Evolutionary conservation across 331 rosid species (phyloP).

Genomic region (Quercus tomentella): DNA sequence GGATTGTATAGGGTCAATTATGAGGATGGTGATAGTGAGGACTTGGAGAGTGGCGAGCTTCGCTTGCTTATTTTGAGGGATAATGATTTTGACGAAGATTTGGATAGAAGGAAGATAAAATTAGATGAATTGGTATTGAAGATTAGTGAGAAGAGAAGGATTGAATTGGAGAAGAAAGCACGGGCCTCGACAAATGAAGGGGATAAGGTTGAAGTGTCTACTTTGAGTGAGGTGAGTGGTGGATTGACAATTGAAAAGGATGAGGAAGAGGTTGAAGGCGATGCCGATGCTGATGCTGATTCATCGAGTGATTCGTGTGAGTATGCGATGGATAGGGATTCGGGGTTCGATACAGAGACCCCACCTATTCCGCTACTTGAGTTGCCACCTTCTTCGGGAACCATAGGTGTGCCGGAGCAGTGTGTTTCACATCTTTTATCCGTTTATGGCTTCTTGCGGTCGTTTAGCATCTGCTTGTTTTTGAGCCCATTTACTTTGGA

Average conservation of each 20-base stretch:
- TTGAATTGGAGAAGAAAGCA: slow-evolving; percentile 10
- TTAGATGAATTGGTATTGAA: slow-evolving; percentile 41
- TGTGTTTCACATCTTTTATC: slow-evolving; percentile 68
- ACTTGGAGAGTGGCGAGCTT: slow-evolving; percentile 76
- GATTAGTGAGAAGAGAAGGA: slow-evolving; percentile 1
- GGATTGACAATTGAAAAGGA: slow-evolving; percentile 22
- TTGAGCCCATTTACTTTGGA: slow-evolving; percentile 78
- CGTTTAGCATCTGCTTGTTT: slow-evolving; percentile 65
- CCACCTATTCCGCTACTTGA: slow-evolving; percentile 31
- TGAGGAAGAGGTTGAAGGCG: slow-evolving; percentile 31
- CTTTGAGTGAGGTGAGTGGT: slow-evolving; percentile 27
- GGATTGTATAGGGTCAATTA: slow-evolving; percentile 74
- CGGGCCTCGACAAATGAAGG: slow-evolving; percentile 9
- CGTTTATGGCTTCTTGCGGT: slow-evolving; percentile 77
- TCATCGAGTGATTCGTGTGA: slow-evolving; percentile 41
- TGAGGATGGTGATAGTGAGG: slow-evolving; percentile 89
- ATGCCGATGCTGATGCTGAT: slow-evolving; percentile 38
- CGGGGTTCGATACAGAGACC: slow-evolving; percentile 27
- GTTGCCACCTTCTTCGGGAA: slow-evolving; percentile 74
- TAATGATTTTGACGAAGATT: slow-evolving; percentile 26
- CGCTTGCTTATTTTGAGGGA: slow-evolving; percentile 49
- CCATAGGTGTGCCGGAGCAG: slow-evolving; percentile 72
- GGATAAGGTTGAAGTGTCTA: slow-evolving; percentile 22
- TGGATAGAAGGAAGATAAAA: slow-evolving; percentile 36
- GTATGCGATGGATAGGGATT: slow-evolving; percentile 24